Evolutionary conservation across 768 basidiomycete species (phyloP).

Genomic region (Boletus insuetus): DNA sequence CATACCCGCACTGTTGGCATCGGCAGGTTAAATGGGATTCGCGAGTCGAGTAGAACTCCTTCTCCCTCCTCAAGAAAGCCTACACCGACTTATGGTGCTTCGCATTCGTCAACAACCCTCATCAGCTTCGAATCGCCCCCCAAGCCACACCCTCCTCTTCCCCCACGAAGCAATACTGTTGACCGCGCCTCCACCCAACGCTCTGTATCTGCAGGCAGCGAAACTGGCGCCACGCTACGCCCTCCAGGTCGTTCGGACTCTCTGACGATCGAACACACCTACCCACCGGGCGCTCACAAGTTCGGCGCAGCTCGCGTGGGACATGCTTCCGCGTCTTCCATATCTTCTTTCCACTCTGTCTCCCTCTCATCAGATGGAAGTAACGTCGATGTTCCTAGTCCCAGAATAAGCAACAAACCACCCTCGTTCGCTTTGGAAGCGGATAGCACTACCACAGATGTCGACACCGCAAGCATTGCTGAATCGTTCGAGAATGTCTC

Average conservation of each 20-base stretch:
- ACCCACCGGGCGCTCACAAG: constrained; percentile 43
- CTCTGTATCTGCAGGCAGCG: constrained; percentile 16
- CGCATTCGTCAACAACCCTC: constrained; percentile 38
- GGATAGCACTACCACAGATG: constrained; percentile 36
- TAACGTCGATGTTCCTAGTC: constrained; percentile 19
- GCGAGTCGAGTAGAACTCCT: constrained; percentile 23
- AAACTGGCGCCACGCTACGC: constrained; percentile 16
- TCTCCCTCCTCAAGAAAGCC: constrained; percentile 16
- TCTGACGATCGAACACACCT: constrained; percentile 56
- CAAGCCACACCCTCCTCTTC: constrained; percentile 54
- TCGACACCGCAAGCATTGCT: constrained; percentile 55
- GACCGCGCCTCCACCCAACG: constrained; percentile 37
- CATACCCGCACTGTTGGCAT: constrained; percentile 9
- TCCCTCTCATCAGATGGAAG: constrained; percentile 68
- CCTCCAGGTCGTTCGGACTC: constrained; percentile 43
- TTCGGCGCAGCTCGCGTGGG: constrained; percentile 35
- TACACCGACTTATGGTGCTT: neutral
- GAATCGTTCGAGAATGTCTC: constrained; percentile 76
- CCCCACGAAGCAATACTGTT: constrained; percentile 56
- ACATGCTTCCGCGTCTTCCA: constrained; percentile 65
- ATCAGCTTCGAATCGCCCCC: constrained; percentile 56
- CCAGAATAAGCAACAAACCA: constrained; percentile 30
- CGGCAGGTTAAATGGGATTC: constrained; percentile 16
- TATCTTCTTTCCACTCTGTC: constrained; percentile 82
- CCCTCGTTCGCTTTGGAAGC: constrained; percentile 48